A percentile compares a stretch with the other conserved stretches of the same genome.
Conservation (phyloP, 1,139 yeast genomes). For the Candida sp. region DNA sequence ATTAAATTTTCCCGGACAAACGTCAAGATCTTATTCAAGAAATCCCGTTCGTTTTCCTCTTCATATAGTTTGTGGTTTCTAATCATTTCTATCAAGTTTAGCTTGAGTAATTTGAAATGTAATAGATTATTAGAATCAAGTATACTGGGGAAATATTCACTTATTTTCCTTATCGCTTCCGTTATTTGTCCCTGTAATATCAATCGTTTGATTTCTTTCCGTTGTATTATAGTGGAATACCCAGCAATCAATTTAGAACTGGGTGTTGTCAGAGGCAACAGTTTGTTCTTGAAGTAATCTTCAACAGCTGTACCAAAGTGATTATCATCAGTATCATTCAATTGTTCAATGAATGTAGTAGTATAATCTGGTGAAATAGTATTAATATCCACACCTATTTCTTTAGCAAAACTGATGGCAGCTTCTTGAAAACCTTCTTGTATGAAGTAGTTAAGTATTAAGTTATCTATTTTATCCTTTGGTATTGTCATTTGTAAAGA, state of each 20-base stretch:
- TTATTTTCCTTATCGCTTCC: slow-evolving; percentile 43
- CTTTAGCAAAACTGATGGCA: slow-evolving; percentile 47
- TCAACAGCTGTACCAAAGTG: slow-evolving; percentile 15
- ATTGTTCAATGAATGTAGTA: slow-evolving; percentile 7
- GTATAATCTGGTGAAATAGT: neutral
- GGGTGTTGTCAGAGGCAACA: slow-evolving; percentile 1
- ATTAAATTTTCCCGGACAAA: slow-evolving; percentile 64
- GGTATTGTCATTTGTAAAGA: slow-evolving; percentile 7
- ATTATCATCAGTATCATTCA: slow-evolving; percentile 10
- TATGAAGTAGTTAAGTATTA: slow-evolving; percentile 52
- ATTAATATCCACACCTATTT: slow-evolving; percentile 23
- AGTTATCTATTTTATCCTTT: slow-evolving; percentile 37
- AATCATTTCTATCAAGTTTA: slow-evolving; percentile 65
- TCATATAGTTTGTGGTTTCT: slow-evolving; percentile 39
- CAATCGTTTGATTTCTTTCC: slow-evolving; percentile 46
- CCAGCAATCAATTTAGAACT: slow-evolving; percentile 27
- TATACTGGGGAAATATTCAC: slow-evolving; percentile 49
- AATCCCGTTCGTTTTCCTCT: slow-evolving; percentile 37
- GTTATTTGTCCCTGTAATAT: slow-evolving; percentile 51
- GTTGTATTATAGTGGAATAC: slow-evolving; percentile 41
- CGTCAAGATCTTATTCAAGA: slow-evolving; percentile 52
- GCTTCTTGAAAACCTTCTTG: slow-evolving; percentile 59
- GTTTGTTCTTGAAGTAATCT: slow-evolving; percentile 10
- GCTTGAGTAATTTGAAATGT: slow-evolving; percentile 60
- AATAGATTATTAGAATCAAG: slow-evolving; percentile 53